Percentiles rank a stretch among this genome's conserved stretches.
Conservation (phyloP, 495 filamentous ascomycete genomes). For the Penicillium salamii region DNA sequence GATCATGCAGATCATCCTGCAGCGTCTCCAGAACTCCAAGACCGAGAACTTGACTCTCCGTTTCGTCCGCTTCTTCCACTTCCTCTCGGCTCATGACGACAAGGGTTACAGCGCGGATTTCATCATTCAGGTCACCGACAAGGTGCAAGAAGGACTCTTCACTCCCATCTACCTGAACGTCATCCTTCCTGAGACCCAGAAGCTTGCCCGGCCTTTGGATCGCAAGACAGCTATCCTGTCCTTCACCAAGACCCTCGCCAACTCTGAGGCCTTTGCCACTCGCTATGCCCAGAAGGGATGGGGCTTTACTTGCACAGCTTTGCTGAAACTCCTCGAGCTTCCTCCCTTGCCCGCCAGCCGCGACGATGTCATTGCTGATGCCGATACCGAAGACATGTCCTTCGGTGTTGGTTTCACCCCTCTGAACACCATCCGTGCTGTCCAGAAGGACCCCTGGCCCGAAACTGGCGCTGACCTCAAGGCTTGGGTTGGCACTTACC, state of each 20-base stretch:
- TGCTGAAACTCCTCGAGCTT: constrained; percentile 85
- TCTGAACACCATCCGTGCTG: constrained; percentile 79
- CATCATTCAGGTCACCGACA: constrained; percentile 75
- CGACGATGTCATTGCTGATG: constrained; percentile 76
- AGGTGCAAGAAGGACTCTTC: constrained; percentile 78
- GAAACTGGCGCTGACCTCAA: constrained; percentile 73
- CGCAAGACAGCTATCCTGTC: constrained; percentile 93
- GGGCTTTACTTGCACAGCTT: constrained; percentile 77
- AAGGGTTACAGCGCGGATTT: constrained; percentile 86
- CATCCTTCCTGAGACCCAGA: constrained; percentile 83
- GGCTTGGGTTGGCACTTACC: constrained; percentile 71
- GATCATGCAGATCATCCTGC: constrained; percentile 80
- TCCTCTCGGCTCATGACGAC: constrained; percentile 71
- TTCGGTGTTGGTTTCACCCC: constrained; percentile 93
- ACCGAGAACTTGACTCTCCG: constrained; percentile 78
- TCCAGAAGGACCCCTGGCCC: constrained; percentile 70
- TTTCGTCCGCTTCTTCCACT: constrained; percentile 89
- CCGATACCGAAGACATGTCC: constrained; percentile 88
- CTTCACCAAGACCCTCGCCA: constrained; percentile 82
- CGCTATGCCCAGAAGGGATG: constrained; percentile 75
- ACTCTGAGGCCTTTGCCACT: constrained; percentile 73
- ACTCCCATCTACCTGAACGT: constrained; percentile 76
- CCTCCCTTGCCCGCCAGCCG: constrained; percentile 68
- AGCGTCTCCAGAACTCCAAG: constrained; percentile 69
- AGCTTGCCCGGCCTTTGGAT: constrained; percentile 79